phyloP scores from a whole-genome alignment of 2,329 filamentous ascomycete genomes.

The Penicillium sp. region DNA sequence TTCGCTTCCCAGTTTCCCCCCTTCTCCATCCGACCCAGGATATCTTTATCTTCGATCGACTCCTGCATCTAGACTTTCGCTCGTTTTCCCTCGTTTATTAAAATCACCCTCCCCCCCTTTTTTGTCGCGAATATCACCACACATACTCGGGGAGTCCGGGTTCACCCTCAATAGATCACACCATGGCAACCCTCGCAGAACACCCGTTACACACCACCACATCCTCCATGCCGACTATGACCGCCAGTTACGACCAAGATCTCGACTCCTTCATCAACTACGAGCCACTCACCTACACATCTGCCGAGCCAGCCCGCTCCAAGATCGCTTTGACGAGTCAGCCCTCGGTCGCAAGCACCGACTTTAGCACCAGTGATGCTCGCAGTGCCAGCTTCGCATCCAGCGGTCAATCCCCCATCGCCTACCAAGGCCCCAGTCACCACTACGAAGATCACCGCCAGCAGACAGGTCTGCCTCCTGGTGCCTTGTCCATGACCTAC shows the following conservation, averaged over 20 bases:
- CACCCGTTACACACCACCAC: slow-evolving; percentile 31
- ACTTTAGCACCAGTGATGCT: slow-evolving; percentile 33
- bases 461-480: slow-evolving; percentile 86
- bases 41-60: slow-evolving; percentile 7
- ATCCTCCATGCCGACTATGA: slow-evolving; percentile 32
- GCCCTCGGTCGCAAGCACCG: slow-evolving; percentile 37
- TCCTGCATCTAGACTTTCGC: slow-evolving; percentile 12
- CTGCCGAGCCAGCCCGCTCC: slow-evolving; percentile 34
- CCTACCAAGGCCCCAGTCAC: slow-evolving; percentile 78
- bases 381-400: slow-evolving; percentile 37
- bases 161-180: neutral
- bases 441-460: slow-evolving; percentile 95
- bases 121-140: too few species aligned
- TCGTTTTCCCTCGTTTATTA: slow-evolving; percentile 8
- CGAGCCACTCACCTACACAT: slow-evolving; percentile 44
- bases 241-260: slow-evolving; percentile 43
- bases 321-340: slow-evolving; percentile 38
- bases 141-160: neutral
- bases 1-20: too few species aligned
- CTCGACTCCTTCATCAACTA: slow-evolving; percentile 49
- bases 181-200: slow-evolving; percentile 39
- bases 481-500: slow-evolving; percentile 75
- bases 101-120: neutral
- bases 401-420: slow-evolving; percentile 49
- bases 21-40: slow-evolving; percentile 18